Base-by-base conservation (phyloP, 176 grass and related monocot species). In the Phoenix roebelenii region DNA sequence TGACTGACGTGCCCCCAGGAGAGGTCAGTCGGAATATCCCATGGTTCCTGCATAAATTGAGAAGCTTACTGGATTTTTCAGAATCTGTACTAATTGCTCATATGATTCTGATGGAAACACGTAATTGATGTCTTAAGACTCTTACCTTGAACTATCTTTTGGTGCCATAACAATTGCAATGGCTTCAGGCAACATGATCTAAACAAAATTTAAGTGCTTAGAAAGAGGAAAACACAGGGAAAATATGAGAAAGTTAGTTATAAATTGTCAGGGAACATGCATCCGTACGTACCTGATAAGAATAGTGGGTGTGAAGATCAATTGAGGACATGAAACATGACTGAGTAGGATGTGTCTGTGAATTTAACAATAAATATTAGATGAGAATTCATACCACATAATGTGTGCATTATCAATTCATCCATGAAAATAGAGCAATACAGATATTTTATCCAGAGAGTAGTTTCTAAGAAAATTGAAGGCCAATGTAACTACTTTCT, bases 121-220 rank as follows among this genome's bases (percentile, higher is more conserved):
- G 2, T 44, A 44, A 44, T 44, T 44, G 35, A 44, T 44, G 35
- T 14, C 35, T 3, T 44, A 16, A 17, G 23, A 62, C 5, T 51
- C 51, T 63, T 69, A 78, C 81, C 64, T 71, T 28, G 75, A 78
- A 69, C 25, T 28, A 69, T 84, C 81, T 74, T n/a, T 67, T 69
- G 81, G 81, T 22, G 81, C 81, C 81, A 84, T 84, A 44, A 84
- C 81, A 70, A 84, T 84, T 69, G 81, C 81, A 69, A 84, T 78
- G 23, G 81, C 70, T 73, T 84, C 81, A 18, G 81, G 75, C 57
- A 84, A 77, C 75, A 84, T 78, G 59, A 84, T 71, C 81, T 84
- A 69, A 19, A 32, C 58, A 69, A 16, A 60, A 51, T 53, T 77
- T 50, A 59, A 18, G 18, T 44, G 50, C 53, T 35, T 52, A 54